Conservation (phyloP, 2,329 filamentous ascomycete genomes). For the Mycocentrospora acerina region DNA sequence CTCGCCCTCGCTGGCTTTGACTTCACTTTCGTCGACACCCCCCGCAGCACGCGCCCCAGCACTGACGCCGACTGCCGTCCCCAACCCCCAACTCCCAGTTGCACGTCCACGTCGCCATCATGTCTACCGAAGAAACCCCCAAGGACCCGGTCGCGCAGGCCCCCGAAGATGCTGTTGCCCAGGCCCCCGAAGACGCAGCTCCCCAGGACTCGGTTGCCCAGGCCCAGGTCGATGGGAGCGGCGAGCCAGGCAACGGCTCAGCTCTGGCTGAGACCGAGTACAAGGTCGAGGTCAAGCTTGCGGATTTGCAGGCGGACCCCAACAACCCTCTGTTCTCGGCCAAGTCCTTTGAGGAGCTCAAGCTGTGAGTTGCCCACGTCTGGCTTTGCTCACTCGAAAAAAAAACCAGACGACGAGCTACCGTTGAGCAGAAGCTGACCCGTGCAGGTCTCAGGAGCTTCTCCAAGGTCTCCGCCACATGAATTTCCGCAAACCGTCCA, state of each 20-base stretch:
- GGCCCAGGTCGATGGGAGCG: slow-evolving; percentile 51
- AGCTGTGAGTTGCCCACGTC: slow-evolving; percentile 65
- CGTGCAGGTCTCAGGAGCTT: slow-evolving; percentile 46
- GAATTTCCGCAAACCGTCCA: slow-evolving; percentile 92
- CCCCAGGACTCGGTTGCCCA: slow-evolving; percentile 15
- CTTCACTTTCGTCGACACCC: slow-evolving; percentile 1
- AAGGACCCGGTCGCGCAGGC: slow-evolving; percentile 1
- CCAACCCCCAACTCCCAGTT: neutral
- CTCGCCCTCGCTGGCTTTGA: slow-evolving; percentile 1
- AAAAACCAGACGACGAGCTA: no score
- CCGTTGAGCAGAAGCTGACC: slow-evolving; percentile 9
- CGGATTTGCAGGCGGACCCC: slow-evolving; percentile 81
- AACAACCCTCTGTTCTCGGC: slow-evolving; percentile 86
- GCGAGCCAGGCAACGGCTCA: slow-evolving; percentile 42
- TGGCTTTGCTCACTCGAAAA: slow-evolving; percentile 1
- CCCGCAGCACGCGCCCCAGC: slow-evolving; percentile 4
- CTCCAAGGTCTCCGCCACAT: slow-evolving; percentile 70
- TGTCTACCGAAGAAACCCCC: slow-evolving; percentile 16
- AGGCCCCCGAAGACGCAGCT: slow-evolving; percentile 1
- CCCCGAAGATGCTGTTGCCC: neutral
- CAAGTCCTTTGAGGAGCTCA: slow-evolving; percentile 80
- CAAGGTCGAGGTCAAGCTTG: slow-evolving; percentile 90
- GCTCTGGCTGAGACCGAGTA: slow-evolving; percentile 70
- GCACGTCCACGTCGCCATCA: slow-evolving; percentile 7
- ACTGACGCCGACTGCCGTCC: slow-evolving; percentile 10